Evolutionary conservation across 1,284 basidiomycete genomes (phyloP).

Genomic region (Cryptococcus sp.): DNA sequence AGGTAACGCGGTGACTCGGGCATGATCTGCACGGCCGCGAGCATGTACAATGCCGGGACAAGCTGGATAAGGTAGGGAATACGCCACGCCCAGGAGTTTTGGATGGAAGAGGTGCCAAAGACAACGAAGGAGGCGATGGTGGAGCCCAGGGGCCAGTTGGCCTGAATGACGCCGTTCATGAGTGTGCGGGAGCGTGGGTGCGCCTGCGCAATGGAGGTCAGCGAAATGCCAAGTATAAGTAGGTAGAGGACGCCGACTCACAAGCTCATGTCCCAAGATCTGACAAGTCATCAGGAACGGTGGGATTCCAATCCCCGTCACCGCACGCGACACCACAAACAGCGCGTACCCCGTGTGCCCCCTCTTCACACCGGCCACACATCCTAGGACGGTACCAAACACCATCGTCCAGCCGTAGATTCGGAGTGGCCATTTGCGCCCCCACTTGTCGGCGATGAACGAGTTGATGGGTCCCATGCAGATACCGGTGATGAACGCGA

Average conservation of each 20-base stretch:
- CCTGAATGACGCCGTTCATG: constrained; percentile 12
- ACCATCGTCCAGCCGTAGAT: constrained; percentile 8
- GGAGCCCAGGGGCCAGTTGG: constrained; percentile 8
- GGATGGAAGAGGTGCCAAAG: constrained; percentile 27
- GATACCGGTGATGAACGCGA: constrained; percentile 10
- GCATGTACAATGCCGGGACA: constrained; percentile 11
- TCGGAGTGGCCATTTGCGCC: constrained; percentile 8
- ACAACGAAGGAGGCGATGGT: constrained; percentile 21
- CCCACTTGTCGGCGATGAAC: constrained; percentile 7
- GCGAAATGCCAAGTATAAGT: not conserved
- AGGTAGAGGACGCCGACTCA: constrained; percentile 1
- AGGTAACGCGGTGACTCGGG: constrained; percentile 32
- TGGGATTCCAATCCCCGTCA: constrained; percentile 10
- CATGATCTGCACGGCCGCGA: constrained; percentile 19
- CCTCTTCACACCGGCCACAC: constrained; percentile 6
- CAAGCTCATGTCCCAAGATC: constrained; percentile 19
- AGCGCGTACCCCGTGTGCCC: constrained; percentile 6
- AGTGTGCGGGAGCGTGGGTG: constrained; percentile 16
- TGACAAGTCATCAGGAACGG: constrained; percentile 16
- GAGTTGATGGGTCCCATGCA: constrained; percentile 11
- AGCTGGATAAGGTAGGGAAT: constrained; percentile 20
- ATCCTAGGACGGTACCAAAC: constrained; percentile 6
- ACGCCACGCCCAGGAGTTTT: constrained; percentile 19
- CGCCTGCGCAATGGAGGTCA: not conserved
- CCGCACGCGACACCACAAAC: constrained; percentile 12